Base-by-base conservation (phyloP, 345 rosid species). In the Moricandia arvensis region DNA sequence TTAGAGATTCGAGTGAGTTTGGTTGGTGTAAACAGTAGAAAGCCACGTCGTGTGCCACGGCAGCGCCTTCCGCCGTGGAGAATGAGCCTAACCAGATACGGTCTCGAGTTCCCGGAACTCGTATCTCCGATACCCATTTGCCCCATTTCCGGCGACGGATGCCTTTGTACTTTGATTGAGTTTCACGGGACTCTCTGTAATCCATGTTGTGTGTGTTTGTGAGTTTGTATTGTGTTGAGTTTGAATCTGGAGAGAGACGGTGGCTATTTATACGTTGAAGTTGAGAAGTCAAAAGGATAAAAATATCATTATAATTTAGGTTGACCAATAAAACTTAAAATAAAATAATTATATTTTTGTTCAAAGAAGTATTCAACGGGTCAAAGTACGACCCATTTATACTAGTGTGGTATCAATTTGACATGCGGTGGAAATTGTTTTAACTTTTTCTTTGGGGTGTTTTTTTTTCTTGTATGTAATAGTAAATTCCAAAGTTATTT, bases 11-110 rank as follows among this genome's bases (percentile, higher is more conserved):
- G 74, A 62, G 5, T 66, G 88, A 79, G 83, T 80, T 35, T 0
- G 83, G 89, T 16, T 83, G 80, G 24, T 86, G 89, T n/a, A 93
- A 79, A 57, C 96, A 88, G 68, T 80, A 90, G 76, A 80, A 87
- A 70, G 98, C 98, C 1, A 91, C 81, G 76, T 93, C 97, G 74
- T 87, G 97, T 10, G 97, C 96, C 18, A 93, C 84, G 6, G 96
- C 97, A 0, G 98, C 98, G 0, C 82, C 98, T 74, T 93, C 91
- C 0, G 88, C 88, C 0, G 96, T 79, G 0, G 94, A 77, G 71
- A 88, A 93, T 26, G 97, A 80, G 10, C 98, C 98, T 26, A 93
- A 63, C 98, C 97, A 93, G 47, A 93, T 91, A 21, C 98, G 90
- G 6, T 90, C 89, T 29, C 86, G 89, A n/a, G 87, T 83, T 38